A percentile compares a stretch with the other conserved stretches of the same genome.
These are phyloP conservation scores for Abortiporus biennis DNA, from an alignment of 1,284 basidiomycete genomes.

Conservation along the genomic window DNA sequence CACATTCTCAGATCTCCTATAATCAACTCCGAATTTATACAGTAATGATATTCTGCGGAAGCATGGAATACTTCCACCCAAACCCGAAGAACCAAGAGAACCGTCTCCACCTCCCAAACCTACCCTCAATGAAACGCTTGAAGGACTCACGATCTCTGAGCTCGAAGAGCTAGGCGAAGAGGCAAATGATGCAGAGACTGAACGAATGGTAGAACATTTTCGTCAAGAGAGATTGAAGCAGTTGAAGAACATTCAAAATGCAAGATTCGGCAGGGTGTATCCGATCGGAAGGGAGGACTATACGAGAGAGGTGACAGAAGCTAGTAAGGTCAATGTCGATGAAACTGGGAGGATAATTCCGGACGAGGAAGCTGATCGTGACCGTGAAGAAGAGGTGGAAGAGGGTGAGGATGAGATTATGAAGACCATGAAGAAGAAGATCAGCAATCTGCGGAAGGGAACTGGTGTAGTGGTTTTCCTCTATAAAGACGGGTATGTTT, in stretches of 20 bases:
- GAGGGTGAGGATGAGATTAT: constrained; percentile 58
- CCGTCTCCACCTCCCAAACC: constrained; percentile 71
- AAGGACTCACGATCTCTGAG: constrained; percentile 62
- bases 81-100: constrained; percentile 57
- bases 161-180: constrained; percentile 67
- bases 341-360: constrained; percentile 49
- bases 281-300: constrained; percentile 94
- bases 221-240: constrained; percentile 65
- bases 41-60: constrained; percentile 92
- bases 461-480: constrained; percentile 87
- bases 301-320: constrained; percentile 91
- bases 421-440: too few species aligned
- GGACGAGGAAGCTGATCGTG: too few species aligned
- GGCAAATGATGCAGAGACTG: constrained; percentile 69
- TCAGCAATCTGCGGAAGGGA: too few species aligned
- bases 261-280: constrained; percentile 81
- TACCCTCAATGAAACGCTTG: constrained; percentile 58
- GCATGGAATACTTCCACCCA: constrained; percentile 84
- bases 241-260: constrained; percentile 51
- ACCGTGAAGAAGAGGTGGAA: too few species aligned
- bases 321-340: constrained; percentile 62
- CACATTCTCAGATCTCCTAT: constrained; percentile 6
- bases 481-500: constrained; percentile 80
- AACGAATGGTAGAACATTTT: constrained; percentile 70
- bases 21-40: constrained; percentile 10